Evolutionary conservation across 2,329 filamentous ascomycete species (phyloP).

Genomic region (Cercospora nicotianae): DNA sequence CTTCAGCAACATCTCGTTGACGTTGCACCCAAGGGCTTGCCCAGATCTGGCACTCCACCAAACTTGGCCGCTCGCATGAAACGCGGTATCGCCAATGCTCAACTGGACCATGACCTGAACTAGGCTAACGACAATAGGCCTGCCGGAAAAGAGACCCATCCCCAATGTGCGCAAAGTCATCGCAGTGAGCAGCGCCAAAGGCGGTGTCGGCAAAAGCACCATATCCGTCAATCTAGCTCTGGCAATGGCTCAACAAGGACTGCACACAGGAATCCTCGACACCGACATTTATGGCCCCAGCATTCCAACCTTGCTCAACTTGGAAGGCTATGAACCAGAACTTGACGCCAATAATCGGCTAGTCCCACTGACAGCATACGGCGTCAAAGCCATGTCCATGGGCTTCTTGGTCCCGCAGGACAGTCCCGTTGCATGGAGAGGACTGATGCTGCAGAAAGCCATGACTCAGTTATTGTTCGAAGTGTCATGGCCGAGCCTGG

Average conservation of each 20-base stretch:
- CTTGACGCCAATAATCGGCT: constrained; percentile 64
- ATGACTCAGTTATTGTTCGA: constrained; percentile 93
- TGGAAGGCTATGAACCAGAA: constrained; percentile 38
- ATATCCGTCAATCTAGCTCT: constrained; percentile 90
- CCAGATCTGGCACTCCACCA: constrained; percentile 66
- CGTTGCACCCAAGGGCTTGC: constrained; percentile 66
- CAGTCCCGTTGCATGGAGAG: constrained; percentile 89
- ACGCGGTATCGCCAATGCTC: constrained; percentile 49
- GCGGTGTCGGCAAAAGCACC: constrained; percentile 96
- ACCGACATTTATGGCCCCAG: constrained; percentile 97
- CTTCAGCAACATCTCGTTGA: not conserved
- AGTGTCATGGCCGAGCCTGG: constrained; percentile 87
- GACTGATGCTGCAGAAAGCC: constrained; percentile 96
- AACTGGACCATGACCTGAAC: not conserved
- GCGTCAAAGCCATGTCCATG: constrained; percentile 98
- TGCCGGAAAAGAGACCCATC: constrained; percentile 79
- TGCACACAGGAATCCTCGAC: constrained; percentile 84
- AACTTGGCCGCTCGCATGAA: constrained; percentile 69
- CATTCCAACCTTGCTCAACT: constrained; percentile 81
- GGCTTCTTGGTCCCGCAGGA: constrained; percentile 81
- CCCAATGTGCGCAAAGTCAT: constrained; percentile 86
- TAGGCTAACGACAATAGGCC: constrained; percentile 42
- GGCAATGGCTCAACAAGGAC: constrained; percentile 77
- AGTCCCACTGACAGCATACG: constrained; percentile 87
- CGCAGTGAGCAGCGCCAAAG: constrained; percentile 95